These are phyloP conservation scores for Arthrinium phaeospermum DNA, from an alignment of 2,329 filamentous ascomycete genomes.

Conservation along the genomic window DNA sequence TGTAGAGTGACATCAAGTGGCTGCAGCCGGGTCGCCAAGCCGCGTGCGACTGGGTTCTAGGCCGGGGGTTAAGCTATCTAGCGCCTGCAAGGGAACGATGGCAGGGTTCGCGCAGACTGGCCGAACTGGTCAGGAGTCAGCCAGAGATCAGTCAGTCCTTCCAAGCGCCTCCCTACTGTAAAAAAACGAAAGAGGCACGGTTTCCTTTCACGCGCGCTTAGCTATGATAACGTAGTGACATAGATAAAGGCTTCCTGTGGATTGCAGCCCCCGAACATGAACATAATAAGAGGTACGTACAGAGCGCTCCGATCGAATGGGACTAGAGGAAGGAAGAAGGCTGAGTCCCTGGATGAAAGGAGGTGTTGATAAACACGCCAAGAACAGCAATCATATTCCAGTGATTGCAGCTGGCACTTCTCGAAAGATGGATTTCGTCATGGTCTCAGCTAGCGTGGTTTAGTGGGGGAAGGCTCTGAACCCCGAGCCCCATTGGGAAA, in stretches of 20 bases:
- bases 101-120: background rate
- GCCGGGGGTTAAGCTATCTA: background rate
- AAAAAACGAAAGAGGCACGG: background rate
- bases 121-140: background rate
- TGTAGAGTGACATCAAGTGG: constrained; percentile 14
- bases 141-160: background rate
- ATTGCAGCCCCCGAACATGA: background rate
- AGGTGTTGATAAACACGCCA: background rate
- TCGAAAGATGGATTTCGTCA: constrained; percentile 1
- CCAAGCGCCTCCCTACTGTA: too few species aligned
- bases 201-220: constrained; percentile 11
- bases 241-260: background rate
- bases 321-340: background rate
- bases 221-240: background rate
- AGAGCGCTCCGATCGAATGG: background rate
- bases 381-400: constrained; percentile 6
- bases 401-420: background rate
- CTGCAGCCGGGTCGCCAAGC: constrained; percentile 6
- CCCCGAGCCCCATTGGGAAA: background rate
- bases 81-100: background rate
- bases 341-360: background rate
- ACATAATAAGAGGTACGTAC: background rate
- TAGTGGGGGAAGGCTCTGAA: background rate
- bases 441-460: background rate
- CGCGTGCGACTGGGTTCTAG: background rate